phyloP scores from a whole-genome alignment of 2,329 filamentous ascomycete genomes.

The Hypoxylon sp. region DNA sequence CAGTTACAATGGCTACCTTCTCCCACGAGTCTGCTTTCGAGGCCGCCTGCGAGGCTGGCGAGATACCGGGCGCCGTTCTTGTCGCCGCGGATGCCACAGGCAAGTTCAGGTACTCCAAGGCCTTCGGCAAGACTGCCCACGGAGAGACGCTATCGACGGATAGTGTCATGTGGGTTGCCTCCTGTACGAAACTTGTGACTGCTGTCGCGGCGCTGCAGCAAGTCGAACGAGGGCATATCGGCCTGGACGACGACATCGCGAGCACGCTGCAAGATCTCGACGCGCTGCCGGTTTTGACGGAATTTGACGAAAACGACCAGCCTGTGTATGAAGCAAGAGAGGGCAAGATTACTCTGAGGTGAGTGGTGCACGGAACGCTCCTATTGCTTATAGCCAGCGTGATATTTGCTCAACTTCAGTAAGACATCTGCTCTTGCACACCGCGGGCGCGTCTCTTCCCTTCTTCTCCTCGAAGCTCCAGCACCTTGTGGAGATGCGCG shows the following conservation, averaged over 20 bases:
- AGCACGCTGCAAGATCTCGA: slow-evolving; percentile 24
- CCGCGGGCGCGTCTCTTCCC: slow-evolving; percentile 2
- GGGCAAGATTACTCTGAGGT: slow-evolving; percentile 21
- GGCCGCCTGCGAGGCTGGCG: slow-evolving; percentile 20
- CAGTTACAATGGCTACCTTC: slow-evolving; percentile 8
- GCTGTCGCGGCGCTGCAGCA: slow-evolving; percentile 27
- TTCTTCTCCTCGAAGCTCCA: slow-evolving; percentile 12
- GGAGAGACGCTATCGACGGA: slow-evolving; percentile 21
- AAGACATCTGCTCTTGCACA: slow-evolving; percentile 23
- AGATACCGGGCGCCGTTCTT: slow-evolving; percentile 17
- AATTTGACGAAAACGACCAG: slow-evolving; percentile 22
- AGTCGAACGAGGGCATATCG: slow-evolving; percentile 23
- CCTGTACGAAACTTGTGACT: slow-evolving; percentile 30
- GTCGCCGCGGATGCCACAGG: slow-evolving; percentile 21
- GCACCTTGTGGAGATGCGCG: slow-evolving; percentile 3
- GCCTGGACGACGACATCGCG: slow-evolving; percentile 25
- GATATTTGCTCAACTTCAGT: not conserved
- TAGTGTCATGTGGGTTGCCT: slow-evolving; percentile 30
- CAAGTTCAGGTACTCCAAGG: slow-evolving; percentile 26
- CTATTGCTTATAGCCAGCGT: not conserved
- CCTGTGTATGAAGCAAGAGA: slow-evolving; percentile 14
- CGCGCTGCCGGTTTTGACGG: slow-evolving; percentile 9
- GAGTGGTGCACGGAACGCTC: not conserved
- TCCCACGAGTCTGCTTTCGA: slow-evolving; percentile 21
- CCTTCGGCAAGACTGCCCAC: slow-evolving; percentile 22